These are phyloP conservation scores for Dicorynia guianensis DNA, from an alignment of 306 rosid genomes.

Conservation along the genomic window DNA sequence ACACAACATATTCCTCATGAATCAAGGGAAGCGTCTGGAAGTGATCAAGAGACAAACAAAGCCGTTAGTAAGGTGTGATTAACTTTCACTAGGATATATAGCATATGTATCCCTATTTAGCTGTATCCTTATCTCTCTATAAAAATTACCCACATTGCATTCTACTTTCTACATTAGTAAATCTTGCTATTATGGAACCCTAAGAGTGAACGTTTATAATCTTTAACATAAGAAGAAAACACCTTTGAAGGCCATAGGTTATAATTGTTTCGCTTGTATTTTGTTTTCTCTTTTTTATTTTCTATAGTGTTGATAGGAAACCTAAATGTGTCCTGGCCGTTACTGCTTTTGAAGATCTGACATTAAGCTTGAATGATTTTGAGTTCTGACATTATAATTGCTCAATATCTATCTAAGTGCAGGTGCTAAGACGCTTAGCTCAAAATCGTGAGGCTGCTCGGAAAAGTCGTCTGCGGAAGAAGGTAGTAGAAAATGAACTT, in stretches of 20 bases:
- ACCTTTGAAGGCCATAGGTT: not conserved
- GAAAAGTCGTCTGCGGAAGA: conserved; percentile 77
- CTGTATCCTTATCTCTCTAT: not conserved
- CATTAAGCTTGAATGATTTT: conserved; percentile 7
- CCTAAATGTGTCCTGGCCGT: not conserved
- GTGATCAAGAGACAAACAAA: conserved; percentile 63
- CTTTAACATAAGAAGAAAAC: not conserved
- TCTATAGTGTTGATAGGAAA: conserved; percentile 7
- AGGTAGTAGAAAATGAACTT: conserved; percentile 53
- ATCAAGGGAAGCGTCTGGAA: conserved; percentile 54
- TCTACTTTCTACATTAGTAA: not conserved
- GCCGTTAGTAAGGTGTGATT: conserved; percentile 80
- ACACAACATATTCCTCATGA: conserved; percentile 62
- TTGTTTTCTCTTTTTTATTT: not conserved
- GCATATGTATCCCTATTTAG: not conserved
- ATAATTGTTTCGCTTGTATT: conserved; percentile 9
- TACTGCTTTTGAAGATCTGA: conserved; percentile 26
- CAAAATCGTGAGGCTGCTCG: conserved; percentile 96
- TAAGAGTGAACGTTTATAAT: not conserved
- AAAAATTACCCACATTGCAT: not conserved
- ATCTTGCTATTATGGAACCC: not conserved
- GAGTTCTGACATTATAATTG: conserved; percentile 31
- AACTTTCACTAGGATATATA: conserved; percentile 25
- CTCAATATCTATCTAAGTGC: conserved; percentile 31
- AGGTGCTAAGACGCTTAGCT: conserved; percentile 73